Evolutionary conservation across 2,329 filamentous ascomycete genomes (phyloP), one percentile per base, ranked within the genome.

Genomic region (Botryotinia convoluta): DNA sequence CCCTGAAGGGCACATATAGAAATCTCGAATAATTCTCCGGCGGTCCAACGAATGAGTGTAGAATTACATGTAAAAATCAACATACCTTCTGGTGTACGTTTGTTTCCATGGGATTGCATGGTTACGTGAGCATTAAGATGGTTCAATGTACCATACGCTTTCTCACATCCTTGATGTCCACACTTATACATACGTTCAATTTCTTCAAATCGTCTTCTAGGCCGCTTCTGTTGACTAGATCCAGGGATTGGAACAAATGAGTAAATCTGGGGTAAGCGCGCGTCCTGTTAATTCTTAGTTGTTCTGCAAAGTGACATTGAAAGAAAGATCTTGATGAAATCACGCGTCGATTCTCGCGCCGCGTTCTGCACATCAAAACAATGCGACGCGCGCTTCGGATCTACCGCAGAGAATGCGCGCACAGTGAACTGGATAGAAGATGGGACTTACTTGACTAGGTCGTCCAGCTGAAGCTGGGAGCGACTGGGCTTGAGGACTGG

Each of bases 131-230:
- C 96, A 81, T 99, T 99, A 78, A 99, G 83, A 82, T 99, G 96
- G 83, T 99, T 99, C 75, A 99, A 85, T 65, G 96, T 99, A 74
- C 96, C 96, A 79, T 99, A 99, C 4, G 96, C 96, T 85, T 99
- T 99, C 84, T 99, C 96, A 81, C 96, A 99, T 14, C 95, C 95
- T 77, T 98, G 95, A 93, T 94, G 98, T 39, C 95, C 96, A 81
- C 96, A 99, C 84, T 98, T 98, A 87, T 99, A 98, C 96, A 99
- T 98, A 81, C 96, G 91, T 85, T 99, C 96, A 79, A 99, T 99
- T 82, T 99, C 96, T 83, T 99, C 96, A 80, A 98, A 99, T 71
- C 96, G 90, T 79, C 96, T 88, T 76, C 96, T 90, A 20, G 96
- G 96, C 74, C 96, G 90, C 86, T 99, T 99, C 83, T 98, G 95